Evolutionary conservation across 2,329 filamentous ascomycete genomes (phyloP).

Genomic region (Aureobasidium sp.): DNA sequence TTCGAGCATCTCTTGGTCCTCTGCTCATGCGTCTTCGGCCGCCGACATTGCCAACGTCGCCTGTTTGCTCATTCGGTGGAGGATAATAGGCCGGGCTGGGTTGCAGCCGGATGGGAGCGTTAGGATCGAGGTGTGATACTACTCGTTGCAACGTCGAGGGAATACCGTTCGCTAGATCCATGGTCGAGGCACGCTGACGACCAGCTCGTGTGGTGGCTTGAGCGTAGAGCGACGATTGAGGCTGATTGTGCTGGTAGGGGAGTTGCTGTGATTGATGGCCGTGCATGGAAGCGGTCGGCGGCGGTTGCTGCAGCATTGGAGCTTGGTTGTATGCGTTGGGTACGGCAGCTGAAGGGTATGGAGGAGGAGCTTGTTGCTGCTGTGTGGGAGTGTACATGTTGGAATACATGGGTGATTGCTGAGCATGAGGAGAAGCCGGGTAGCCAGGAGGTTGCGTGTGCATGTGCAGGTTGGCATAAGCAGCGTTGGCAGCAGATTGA

Average conservation of each 20-base stretch:
- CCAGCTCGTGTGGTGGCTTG: slow-evolving; percentile 70
- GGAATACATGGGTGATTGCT: slow-evolving; percentile 48
- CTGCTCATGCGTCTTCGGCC: slow-evolving; percentile 62
- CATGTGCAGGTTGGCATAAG: slow-evolving; percentile 55
- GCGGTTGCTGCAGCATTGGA: slow-evolving; percentile 53
- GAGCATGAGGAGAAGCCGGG: slow-evolving; percentile 28
- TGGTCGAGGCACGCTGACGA: slow-evolving; percentile 85
- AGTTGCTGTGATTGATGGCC: slow-evolving; percentile 32
- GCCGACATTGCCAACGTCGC: slow-evolving; percentile 55
- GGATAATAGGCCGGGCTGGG: slow-evolving; percentile 97
- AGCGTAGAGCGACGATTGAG: slow-evolving; percentile 63
- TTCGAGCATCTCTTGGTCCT: slow-evolving; percentile 35
- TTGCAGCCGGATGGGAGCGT: slow-evolving; percentile 83
- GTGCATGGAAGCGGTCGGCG: slow-evolving; percentile 28
- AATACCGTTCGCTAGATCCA: slow-evolving; percentile 75
- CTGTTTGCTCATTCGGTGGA: slow-evolving; percentile 69
- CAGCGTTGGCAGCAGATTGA: slow-evolving; percentile 33
- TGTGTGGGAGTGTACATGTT: slow-evolving; percentile 61
- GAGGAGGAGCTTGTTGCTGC: slow-evolving; percentile 60
- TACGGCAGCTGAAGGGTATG: slow-evolving; percentile 52
- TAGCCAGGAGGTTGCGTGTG: slow-evolving; percentile 43
- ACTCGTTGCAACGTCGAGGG: slow-evolving; percentile 89
- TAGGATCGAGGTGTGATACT: slow-evolving; percentile 91
- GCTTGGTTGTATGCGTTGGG: slow-evolving; percentile 58
- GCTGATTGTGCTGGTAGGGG: slow-evolving; percentile 21